Evolutionary conservation across 106 monocot genomes (phyloP), one percentile per base, ranked within the genome.

Genomic region (Dendrobium catenatum): DNA sequence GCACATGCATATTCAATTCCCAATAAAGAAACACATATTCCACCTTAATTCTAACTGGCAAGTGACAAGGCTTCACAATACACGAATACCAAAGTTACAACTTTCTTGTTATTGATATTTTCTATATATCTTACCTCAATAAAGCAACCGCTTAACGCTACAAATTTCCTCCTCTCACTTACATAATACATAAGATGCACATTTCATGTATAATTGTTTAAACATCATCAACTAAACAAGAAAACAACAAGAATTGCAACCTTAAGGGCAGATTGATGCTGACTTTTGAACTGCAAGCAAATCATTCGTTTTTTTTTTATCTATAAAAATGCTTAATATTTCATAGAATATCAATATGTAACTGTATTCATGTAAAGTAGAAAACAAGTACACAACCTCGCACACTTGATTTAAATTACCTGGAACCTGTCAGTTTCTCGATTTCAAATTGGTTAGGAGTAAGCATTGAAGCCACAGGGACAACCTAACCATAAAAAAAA

Each of bases 391-490:
- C 29, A 29, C 44, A 74, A 74, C 17, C 43, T 74, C 74, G 51
- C 47, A 76, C 7, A 76, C 11, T 49, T 49, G 26, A 76, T 11
- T 73, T 72, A 8, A 70, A 80, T 7, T 93, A 98, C 98, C 90
- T 94, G 40, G 87, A 91, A 81, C 98, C 94, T 77, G 98, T 93
- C 51, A 98, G 88, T 66, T 87, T 88, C 77, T 98, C 98, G 79
- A 85, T 91, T 82, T 98, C 98, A 85, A 98, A 95, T 75, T 98
- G 98, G 75, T 98, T 98, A 84, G 98, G 98, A 8, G 98, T 98
- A 81, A 98, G 88, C 98, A 98, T 95, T 66, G 98, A 93, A 24
- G 98, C 98, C 75, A 95, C 89, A 33, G 94, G 98, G 70, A 98
- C 91, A 73, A 98, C 98, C 98, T 98, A 78, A 54, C 61, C 33